phyloP scores from a whole-genome alignment of 2,329 filamentous ascomycete genomes.

The Pseudovirgaria hyperparasitica region DNA sequence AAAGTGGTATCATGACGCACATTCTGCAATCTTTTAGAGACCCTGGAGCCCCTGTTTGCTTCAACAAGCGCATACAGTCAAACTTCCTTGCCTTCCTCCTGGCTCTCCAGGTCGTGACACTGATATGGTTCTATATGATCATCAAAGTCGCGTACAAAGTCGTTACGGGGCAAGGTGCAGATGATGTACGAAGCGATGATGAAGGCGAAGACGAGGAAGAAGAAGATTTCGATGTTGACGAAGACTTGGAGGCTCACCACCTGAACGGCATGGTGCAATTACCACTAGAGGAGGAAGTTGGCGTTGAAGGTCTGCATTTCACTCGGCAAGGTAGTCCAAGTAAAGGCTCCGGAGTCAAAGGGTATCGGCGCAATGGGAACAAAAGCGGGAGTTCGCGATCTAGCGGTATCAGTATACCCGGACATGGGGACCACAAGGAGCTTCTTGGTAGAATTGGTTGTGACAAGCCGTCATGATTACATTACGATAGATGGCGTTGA shows the following conservation, averaged over 20 bases:
- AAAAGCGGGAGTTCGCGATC: conserved; percentile 38
- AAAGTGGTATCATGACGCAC: conserved; percentile 37
- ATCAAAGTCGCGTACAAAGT: conserved; percentile 71
- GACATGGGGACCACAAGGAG: conserved; percentile 67
- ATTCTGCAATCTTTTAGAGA: conserved; percentile 63
- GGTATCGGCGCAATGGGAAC: conserved; percentile 36
- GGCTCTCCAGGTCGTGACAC: conserved; percentile 63
- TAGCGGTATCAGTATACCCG: conserved; percentile 48
- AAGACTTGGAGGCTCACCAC: conserved; percentile 8
- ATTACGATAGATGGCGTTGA: no score
- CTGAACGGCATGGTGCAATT: conserved; percentile 16
- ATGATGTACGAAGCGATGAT: conserved; percentile 79
- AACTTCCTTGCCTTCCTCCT: conserved; percentile 67
- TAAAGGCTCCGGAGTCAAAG: conserved; percentile 12
- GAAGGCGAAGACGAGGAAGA: conserved; percentile 57
- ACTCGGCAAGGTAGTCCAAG: conserved; percentile 31
- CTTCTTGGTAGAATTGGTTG: conserved; percentile 71
- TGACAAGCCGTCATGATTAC: conserved; percentile 49
- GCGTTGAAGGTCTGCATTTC: conserved; percentile 57
- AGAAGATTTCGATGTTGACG: conserved; percentile 26
- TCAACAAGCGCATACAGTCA: conserved; percentile 60
- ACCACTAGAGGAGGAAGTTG: conserved; percentile 61
- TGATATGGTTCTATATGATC: conserved; percentile 87
- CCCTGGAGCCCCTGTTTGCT: conserved; percentile 65
- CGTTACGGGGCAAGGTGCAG: conserved; percentile 60